Evolutionary conservation across 805 yeast species (phyloP).

Genomic region (Nakazawaea molendinolei): DNA sequence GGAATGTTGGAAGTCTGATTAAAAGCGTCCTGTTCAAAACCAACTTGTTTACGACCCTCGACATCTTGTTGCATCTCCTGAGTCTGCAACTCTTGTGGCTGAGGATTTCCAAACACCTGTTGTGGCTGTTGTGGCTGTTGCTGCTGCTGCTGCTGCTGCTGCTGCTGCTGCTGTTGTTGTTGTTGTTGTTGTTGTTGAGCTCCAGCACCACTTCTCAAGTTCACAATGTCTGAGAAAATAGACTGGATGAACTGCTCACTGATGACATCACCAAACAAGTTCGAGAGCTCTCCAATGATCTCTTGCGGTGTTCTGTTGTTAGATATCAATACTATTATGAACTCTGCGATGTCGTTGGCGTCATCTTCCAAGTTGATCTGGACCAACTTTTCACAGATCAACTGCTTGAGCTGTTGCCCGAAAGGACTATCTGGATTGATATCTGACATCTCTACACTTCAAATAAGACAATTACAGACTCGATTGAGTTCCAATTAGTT

Average conservation of each 20-base stretch:
- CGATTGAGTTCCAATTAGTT: too few species aligned
- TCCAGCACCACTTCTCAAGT: slow-evolving; percentile 28
- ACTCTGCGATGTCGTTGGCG: slow-evolving; percentile 63
- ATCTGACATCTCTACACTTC: too few species aligned
- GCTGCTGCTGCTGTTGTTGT: slow-evolving; percentile 13
- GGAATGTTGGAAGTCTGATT: slow-evolving; percentile 13
- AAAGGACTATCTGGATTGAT: slow-evolving; percentile 26
- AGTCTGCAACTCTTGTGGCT: slow-evolving; percentile 13
- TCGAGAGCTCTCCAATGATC: slow-evolving; percentile 52
- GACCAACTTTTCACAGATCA: slow-evolving; percentile 33
- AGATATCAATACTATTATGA: slow-evolving; percentile 61
- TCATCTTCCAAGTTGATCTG: slow-evolving; percentile 42
- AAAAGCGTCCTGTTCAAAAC: slow-evolving; percentile 3
- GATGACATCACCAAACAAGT: slow-evolving; percentile 57
- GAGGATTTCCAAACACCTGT: slow-evolving; percentile 10
- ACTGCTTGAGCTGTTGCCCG: slow-evolving; percentile 35
- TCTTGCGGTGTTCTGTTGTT: slow-evolving; percentile 58
- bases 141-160: slow-evolving; percentile 11
- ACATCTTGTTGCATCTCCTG: slow-evolving; percentile 15
- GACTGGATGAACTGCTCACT: slow-evolving; percentile 48
- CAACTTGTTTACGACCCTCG: slow-evolving; percentile 15
- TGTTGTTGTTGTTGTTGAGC: slow-evolving; percentile 16
- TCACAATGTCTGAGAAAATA: slow-evolving; percentile 51
- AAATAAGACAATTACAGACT: too few species aligned
- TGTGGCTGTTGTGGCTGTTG: slow-evolving; percentile 13